phyloP scores from a whole-genome alignment of 805 yeast species.

The Spathaspora boniae region DNA sequence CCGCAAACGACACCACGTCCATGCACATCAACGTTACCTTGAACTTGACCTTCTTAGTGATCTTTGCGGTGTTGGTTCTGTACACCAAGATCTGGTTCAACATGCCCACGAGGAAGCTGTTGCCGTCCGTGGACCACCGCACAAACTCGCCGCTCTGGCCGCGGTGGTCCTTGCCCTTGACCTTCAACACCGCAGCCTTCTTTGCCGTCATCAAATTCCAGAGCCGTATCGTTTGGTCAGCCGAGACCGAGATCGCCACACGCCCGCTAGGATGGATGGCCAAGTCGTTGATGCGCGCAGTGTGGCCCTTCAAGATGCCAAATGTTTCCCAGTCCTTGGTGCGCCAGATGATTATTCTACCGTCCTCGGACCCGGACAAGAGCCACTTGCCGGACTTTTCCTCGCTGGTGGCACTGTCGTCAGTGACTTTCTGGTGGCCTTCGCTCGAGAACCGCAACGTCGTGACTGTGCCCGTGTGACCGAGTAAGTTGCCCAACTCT shows the following conservation, averaged over 20 bases:
- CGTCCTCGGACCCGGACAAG: constrained; percentile 86
- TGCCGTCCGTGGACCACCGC: constrained; percentile 68
- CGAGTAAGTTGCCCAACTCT: constrained; percentile 85
- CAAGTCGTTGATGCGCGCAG: constrained; percentile 75
- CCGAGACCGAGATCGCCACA: constrained; percentile 85
- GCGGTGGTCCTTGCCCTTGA: constrained; percentile 63
- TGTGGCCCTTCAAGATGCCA: constrained; percentile 86
- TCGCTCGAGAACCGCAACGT: constrained; percentile 67
- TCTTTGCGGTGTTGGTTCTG: constrained; percentile 58
- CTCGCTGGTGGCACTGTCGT: constrained; percentile 13
- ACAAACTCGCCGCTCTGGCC: constrained; percentile 65
- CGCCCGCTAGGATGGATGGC: constrained; percentile 88
- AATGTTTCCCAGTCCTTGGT: constrained; percentile 95
- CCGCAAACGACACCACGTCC: constrained; percentile 46
- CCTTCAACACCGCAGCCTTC: constrained; percentile 80
- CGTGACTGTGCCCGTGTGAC: constrained; percentile 88
- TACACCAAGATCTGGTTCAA: constrained; percentile 62
- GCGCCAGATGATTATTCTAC: constrained; percentile 87
- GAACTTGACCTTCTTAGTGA: constrained; percentile 50
- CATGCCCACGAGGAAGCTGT: constrained; percentile 72
- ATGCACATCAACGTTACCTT: constrained; percentile 65
- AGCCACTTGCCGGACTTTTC: constrained; percentile 79
- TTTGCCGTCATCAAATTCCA: constrained; percentile 98
- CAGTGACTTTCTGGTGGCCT: constrained; percentile 16
- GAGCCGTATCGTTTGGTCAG: constrained; percentile 75